Base-by-base conservation (phyloP, 805 yeast genomes). In the Kazachstania africana region DNA sequence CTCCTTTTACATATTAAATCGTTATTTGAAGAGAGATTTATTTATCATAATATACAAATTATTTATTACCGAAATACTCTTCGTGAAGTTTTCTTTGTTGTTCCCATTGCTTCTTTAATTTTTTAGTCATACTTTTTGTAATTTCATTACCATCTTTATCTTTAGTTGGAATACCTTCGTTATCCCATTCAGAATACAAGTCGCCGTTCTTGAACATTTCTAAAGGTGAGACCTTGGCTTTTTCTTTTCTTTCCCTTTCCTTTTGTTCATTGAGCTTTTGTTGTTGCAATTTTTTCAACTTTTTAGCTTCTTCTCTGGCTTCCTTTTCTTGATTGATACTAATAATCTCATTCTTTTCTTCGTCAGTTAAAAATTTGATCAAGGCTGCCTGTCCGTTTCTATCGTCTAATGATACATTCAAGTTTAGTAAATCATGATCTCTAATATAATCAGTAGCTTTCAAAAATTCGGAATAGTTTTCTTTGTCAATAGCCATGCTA, bases 361-460 rank as follows among this genome's bases (percentile, higher is more conserved):
- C 67, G 6, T 62, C 70, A 32, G 70, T 75, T 40, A 91, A 63
- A 45, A 88, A 79, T 57, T 91, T 91, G 27, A 91, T 68, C 37
- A 91, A 66, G 0, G 96, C 87, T n/a, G 75, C 68, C 45, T 70
- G 72, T 3, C 78, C 85, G 37, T 69, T 78, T 47, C 96, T 74
- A 57, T 91, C 98, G 53, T 88, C 97, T 34, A 91, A 63, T 1
- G 93, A 74, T 26, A 91, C 78, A 18, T 93, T 91, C 38, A 85
- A 60, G 16, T 72, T 67, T 37, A 84, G 60, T 43, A 91, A 60
- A 24, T 79, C 91, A 12, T 68, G 57, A 43, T 78, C 74, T 46
- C 98, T 72, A 15, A 91, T 55, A 5, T 62, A 55, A 55, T 91
- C 98, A 36, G 85, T 70, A 4, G 81, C 72, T n/a, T 63, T 59